Evolutionary conservation across 2,329 filamentous ascomycete genomes (phyloP).

Genomic region (Alternaria sp.): DNA sequence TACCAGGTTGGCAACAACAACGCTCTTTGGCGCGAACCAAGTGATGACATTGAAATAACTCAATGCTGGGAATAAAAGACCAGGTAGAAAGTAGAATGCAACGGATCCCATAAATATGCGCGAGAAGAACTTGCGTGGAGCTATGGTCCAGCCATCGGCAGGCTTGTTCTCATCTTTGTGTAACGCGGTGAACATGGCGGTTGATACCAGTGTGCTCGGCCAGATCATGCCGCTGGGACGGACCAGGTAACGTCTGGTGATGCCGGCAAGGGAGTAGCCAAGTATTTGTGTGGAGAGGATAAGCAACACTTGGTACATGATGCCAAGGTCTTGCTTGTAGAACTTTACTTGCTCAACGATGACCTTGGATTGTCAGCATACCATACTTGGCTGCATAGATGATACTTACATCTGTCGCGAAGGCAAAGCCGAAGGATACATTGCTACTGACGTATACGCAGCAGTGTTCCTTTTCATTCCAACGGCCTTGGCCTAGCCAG

Average conservation of each 20-base stretch:
- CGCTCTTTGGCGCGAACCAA: constrained; percentile 85
- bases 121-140: constrained; percentile 84
- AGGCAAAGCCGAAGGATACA: constrained; percentile 87
- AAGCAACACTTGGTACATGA: constrained; percentile 80
- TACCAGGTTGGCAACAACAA: constrained; percentile 80
- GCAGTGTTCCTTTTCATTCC: constrained; percentile 89
- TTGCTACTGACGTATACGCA: constrained; percentile 91
- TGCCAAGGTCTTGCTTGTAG: constrained; percentile 79
- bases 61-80: constrained; percentile 79
- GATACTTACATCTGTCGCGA: constrained; percentile 74
- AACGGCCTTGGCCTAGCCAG: constrained; percentile 79
- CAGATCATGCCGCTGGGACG: constrained; percentile 89
- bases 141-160: constrained; percentile 82
- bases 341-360: constrained; percentile 91
- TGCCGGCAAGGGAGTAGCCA: constrained; percentile 83
- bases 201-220: constrained; percentile 87
- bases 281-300: constrained; percentile 86
- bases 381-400: not conserved
- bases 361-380: constrained; percentile 54
- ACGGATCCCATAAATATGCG: constrained; percentile 74
- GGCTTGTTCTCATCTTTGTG: constrained; percentile 84
- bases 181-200: constrained; percentile 85
- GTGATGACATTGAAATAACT: constrained; percentile 90
- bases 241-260: constrained; percentile 81
- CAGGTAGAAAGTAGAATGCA: constrained; percentile 83